Evolutionary conservation across 1,284 basidiomycete species (phyloP), one percentile per base, ranked within the genome.

Genomic region (Heimioporus punctisporus): DNA sequence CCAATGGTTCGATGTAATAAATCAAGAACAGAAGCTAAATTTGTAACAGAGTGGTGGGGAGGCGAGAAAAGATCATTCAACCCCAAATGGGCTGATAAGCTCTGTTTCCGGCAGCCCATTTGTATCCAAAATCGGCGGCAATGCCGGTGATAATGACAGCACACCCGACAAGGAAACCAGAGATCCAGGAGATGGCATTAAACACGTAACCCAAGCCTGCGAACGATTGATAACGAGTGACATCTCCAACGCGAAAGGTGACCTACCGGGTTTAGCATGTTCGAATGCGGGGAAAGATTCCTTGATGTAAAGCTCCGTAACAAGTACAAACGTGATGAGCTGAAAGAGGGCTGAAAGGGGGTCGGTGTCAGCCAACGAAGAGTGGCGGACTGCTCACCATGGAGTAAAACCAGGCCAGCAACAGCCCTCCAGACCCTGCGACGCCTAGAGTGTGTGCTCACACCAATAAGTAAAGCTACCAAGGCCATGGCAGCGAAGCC

Each of bases 51-150:
- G 31, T 34, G 31, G 9, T 11, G 17, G 31, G 31, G 31, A 34
- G 17, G 31, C 12, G 31, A 8, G 30, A 34, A 17, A 34, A 27
- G 43, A 21, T 30, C 6, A 11, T 37, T 75, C 56, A 73, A 26
- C 61, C 67, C 7, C 54, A 59, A 48, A 89, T 86, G 21, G 77
- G 80, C 37, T 69, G 73, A 64, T 91, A 90, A 11, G 83, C 81
- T 53, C 88, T 78, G 61, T 88, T 87, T 47, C 88, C 88, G 40
- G 89, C 89, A 44, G 88, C 88, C 89, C 89, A 92, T 53, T 72
- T 74, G 60, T 87, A 76, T 8, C 90, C 90, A 47, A 75, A 78
- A 55, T 84, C 82, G 10, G 89, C 88, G 55, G 86, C 82, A 9
- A 84, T 68, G 12, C 90, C 90, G 6, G 86, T 89, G 24, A 77